Conservation (phyloP, 192 early-diverging fungal genomes). For the Dissophora globulifera region DNA sequence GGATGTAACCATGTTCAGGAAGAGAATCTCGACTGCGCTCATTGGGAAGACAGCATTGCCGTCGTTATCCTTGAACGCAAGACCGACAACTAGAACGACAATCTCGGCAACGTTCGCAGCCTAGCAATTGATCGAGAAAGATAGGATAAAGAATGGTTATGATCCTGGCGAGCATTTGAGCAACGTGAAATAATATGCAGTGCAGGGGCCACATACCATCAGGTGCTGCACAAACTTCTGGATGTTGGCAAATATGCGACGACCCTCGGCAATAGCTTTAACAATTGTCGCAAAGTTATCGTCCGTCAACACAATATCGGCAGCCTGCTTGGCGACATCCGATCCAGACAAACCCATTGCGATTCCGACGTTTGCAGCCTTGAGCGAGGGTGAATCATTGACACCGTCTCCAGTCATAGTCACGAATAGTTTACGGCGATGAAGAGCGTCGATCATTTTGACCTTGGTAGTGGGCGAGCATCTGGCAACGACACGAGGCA, state of each 20-base stretch:
- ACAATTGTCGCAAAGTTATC: conserved; percentile 89
- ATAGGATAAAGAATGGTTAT: no score
- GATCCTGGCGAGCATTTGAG: no score
- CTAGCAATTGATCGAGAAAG: neutral
- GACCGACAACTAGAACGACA: conserved; percentile 72
- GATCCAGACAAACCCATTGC: conserved; percentile 93
- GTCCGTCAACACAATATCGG: conserved; percentile 88
- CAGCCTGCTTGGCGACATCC: conserved; percentile 92
- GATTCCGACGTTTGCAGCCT: conserved; percentile 80
- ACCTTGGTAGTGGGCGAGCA: conserved; percentile 96
- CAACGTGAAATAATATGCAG: no score
- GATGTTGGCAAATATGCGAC: conserved; percentile 83
- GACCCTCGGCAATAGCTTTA: conserved; percentile 79
- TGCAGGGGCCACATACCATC: conserved; percentile 57
- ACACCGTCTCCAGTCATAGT: conserved; percentile 93
- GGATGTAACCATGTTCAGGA: conserved; percentile 82
- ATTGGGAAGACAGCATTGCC: conserved; percentile 78
- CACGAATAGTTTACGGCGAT: conserved; percentile 73
- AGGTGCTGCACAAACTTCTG: conserved; percentile 77
- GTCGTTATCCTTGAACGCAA: conserved; percentile 71
- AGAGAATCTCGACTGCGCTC: conserved; percentile 81
- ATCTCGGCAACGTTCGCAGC: conserved; percentile 82
- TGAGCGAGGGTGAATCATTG: conserved; percentile 75
- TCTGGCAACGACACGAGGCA: conserved; percentile 92
- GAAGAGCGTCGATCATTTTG: conserved; percentile 94